These are phyloP conservation scores for Carex scoparia DNA, from an alignment of 176 grass and related monocot genomes.

Conservation along the genomic window DNA sequence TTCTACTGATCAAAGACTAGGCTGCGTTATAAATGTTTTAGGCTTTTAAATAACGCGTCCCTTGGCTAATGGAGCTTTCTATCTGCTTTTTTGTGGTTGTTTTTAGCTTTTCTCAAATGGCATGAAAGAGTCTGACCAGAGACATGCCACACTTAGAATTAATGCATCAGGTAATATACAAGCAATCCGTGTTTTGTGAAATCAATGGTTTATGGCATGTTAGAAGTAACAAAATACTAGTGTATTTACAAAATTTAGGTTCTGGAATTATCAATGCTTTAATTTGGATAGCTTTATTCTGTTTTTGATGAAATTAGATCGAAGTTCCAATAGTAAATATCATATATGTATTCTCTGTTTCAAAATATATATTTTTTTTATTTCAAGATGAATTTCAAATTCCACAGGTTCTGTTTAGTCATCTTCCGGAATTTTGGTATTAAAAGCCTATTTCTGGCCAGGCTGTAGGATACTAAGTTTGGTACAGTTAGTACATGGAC, in stretches of 20 bases:
- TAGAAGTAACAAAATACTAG: neutral
- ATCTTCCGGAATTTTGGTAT: neutral
- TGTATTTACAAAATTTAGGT: neutral
- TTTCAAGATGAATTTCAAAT: neutral
- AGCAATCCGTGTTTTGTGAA: neutral
- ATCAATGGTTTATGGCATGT: neutral
- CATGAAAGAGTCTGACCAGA: slow-evolving; percentile 96
- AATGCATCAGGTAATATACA: slow-evolving; percentile 65
- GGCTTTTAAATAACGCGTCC: neutral
- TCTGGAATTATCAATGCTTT: neutral
- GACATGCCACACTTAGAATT: slow-evolving; percentile 81
- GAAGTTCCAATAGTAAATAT: neutral
- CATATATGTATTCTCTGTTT: neutral
- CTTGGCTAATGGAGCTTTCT: slow-evolving; percentile 23
- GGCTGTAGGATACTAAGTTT: neutral
- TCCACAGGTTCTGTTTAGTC: neutral
- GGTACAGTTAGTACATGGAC: neutral
- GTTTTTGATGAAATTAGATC: neutral
- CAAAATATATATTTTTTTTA: neutral
- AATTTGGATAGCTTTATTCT: neutral
- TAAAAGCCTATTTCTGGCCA: neutral
- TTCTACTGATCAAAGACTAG: neutral
- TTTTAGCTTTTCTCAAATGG: slow-evolving; percentile 95
- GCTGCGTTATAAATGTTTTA: slow-evolving; percentile 7
- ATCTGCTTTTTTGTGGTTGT: slow-evolving; percentile 20